These are phyloP conservation scores for Sporothrix schenckii DNA, from an alignment of 2,329 filamentous ascomycete species.

Conservation along the genomic window DNA sequence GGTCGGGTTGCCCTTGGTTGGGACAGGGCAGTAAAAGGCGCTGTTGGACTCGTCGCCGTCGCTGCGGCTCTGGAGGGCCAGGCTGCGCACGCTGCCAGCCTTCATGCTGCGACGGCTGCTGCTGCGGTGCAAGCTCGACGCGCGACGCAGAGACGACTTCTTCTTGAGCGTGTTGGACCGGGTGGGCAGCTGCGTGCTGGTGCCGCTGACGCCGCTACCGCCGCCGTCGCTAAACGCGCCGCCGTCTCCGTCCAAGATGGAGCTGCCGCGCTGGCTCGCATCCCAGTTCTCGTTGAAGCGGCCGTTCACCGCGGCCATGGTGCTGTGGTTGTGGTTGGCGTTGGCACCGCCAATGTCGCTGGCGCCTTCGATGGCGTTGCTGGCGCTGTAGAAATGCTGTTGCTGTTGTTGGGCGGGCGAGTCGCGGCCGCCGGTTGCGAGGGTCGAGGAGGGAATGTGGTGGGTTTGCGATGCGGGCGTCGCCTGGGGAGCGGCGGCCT, in stretches of 20 bases:
- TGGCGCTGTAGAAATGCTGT: conserved; percentile 27
- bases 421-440: conserved; percentile 36
- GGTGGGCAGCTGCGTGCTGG: conserved; percentile 45
- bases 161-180: conserved; percentile 81
- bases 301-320: conserved; percentile 38
- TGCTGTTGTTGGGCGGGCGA: conserved; percentile 27
- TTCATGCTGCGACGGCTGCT: conserved; percentile 79
- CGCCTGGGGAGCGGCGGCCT: conserved; percentile 29
- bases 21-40: conserved; percentile 87
- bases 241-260: conserved; percentile 58
- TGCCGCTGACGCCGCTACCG: conserved; percentile 39
- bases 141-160: conserved; percentile 75
- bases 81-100: conserved; percentile 82
- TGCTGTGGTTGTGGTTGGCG: neutral
- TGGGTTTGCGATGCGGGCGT: conserved; percentile 35
- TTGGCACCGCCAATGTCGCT: conserved; percentile 26
- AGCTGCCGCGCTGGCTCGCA: conserved; percentile 67
- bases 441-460: conserved; percentile 40
- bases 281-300: conserved; percentile 74
- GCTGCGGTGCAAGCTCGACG: conserved; percentile 74
- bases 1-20: conserved; percentile 83
- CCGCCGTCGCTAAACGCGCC: conserved; percentile 49
- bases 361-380: conserved; percentile 36
- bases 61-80: conserved; percentile 69
- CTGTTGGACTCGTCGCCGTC: conserved; percentile 75